phyloP scores from a whole-genome alignment of 2,329 filamentous ascomycete genomes.

The Neofusicoccum laricinum region DNA sequence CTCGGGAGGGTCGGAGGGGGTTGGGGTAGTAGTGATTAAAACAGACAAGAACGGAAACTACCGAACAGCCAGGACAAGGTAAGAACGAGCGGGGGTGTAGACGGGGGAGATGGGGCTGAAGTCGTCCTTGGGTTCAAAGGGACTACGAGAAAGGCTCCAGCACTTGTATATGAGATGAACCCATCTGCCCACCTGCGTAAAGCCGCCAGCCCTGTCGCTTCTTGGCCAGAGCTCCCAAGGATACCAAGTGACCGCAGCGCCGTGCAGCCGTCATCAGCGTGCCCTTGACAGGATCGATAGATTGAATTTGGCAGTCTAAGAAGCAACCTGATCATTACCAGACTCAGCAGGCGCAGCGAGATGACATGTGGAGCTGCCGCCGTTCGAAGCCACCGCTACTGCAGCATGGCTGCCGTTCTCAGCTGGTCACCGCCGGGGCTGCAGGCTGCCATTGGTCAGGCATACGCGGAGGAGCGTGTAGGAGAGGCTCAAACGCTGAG shows the following conservation, averaged over 20 bases:
- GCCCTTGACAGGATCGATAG: constrained; percentile 8
- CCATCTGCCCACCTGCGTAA: not conserved
- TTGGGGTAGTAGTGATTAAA: not conserved
- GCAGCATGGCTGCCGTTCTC: not conserved
- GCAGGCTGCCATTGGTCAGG: not conserved
- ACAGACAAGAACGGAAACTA: not conserved
- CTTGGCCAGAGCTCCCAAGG: not conserved
- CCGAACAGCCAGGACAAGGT: not conserved
- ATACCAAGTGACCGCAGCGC: constrained; percentile 1
- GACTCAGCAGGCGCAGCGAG: constrained; percentile 8
- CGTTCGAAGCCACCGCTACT: not conserved
- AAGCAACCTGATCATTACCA: constrained; percentile 1
- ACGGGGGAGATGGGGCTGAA: not conserved
- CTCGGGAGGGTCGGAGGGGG: not conserved
- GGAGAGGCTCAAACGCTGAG: constrained; percentile 11
- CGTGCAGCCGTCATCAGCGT: not conserved
- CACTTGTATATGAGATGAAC: not conserved
- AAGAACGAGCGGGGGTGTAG: not conserved
- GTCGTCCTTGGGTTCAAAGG: not conserved
- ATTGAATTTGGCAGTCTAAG: not conserved
- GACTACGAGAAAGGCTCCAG: not conserved
- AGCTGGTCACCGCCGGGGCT: not conserved
- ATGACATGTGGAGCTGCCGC: constrained; percentile 5
- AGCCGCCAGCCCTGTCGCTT: constrained; percentile 6
- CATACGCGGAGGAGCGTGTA: not conserved